Evolutionary conservation across 257 asterid genomes (phyloP).

Genomic region (Verbascum thapsus): DNA sequence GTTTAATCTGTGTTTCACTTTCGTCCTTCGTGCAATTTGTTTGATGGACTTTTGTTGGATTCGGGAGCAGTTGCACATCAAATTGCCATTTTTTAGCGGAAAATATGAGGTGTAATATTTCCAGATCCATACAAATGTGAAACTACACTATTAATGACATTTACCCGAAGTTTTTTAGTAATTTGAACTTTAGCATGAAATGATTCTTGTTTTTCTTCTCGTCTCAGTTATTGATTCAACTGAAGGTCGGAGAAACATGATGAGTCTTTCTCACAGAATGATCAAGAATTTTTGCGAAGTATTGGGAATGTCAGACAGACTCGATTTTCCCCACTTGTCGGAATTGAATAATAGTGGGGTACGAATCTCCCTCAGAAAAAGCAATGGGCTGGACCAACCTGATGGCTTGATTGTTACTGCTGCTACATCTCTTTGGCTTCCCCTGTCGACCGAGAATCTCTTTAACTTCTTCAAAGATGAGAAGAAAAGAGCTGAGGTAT

Average conservation of each 20-base stretch:
- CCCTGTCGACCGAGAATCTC: slow-evolving; percentile 42
- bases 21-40: too few species aligned
- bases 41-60: too few species aligned
- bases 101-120: too few species aligned
- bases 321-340: slow-evolving; percentile 41
- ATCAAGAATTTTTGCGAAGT: slow-evolving; percentile 51
- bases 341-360: slow-evolving; percentile 45
- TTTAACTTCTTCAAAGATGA: slow-evolving; percentile 63
- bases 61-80: too few species aligned
- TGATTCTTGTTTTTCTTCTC: neutral
- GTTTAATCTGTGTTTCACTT: too few species aligned
- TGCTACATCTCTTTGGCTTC: slow-evolving; percentile 66
- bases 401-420: slow-evolving; percentile 52
- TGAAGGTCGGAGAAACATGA: slow-evolving; percentile 50
- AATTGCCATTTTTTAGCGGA: too few species aligned
- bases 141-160: too few species aligned
- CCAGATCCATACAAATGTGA: too few species aligned
- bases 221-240: slow-evolving; percentile 45
- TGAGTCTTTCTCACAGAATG: slow-evolving; percentile 71
- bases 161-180: too few species aligned
- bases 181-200: too few species aligned
- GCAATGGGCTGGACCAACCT: slow-evolving; percentile 39
- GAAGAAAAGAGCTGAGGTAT: slow-evolving; percentile 52
- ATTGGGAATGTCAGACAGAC: slow-evolving; percentile 48
- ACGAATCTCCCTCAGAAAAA: slow-evolving; percentile 45